Percentiles rank a stretch among this genome's conserved stretches.
Conservation (phyloP, 2,329 filamentous ascomycete genomes). For the Graphilbum sp. region DNA sequence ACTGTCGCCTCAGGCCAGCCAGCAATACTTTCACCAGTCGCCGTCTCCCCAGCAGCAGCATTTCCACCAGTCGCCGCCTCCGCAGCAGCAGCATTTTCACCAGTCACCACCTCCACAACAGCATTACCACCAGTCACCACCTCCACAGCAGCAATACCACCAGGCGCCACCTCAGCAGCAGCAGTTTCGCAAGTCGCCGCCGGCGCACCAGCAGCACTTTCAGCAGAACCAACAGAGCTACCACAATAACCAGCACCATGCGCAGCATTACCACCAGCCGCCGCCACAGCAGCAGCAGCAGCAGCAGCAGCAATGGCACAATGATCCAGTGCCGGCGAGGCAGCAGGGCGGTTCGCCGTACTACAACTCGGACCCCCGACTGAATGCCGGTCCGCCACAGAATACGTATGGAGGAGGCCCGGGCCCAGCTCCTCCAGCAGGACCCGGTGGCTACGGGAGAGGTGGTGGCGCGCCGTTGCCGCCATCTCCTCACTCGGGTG, state of each 20-base stretch:
- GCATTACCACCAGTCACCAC: constrained; percentile 7
- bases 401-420: neutral
- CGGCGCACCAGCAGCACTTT: constrained; percentile 25
- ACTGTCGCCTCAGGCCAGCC: constrained; percentile 13
- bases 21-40: constrained; percentile 6
- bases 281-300: neutral
- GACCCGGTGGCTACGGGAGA: too few species aligned
- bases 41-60: constrained; percentile 7
- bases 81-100: constrained; percentile 26
- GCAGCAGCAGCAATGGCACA: neutral
- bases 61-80: too few species aligned
- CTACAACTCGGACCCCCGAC: too few species aligned
- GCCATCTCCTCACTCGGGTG: too few species aligned
- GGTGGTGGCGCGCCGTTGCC: too few species aligned
- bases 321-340: neutral
- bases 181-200: constrained; percentile 7
- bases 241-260: constrained; percentile 15
- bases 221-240: constrained; percentile 17
- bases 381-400: too few species aligned
- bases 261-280: neutral
- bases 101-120: constrained; percentile 7
- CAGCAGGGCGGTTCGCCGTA: neutral
- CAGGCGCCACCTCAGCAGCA: constrained; percentile 10
- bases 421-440: neutral
- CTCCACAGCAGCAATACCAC: constrained; percentile 25